Evolutionary conservation across 192 early-diverging fungal genomes (phyloP), one percentile per base, ranked within the genome.

Genomic region (Tieghemiomyces parasiticus): DNA sequence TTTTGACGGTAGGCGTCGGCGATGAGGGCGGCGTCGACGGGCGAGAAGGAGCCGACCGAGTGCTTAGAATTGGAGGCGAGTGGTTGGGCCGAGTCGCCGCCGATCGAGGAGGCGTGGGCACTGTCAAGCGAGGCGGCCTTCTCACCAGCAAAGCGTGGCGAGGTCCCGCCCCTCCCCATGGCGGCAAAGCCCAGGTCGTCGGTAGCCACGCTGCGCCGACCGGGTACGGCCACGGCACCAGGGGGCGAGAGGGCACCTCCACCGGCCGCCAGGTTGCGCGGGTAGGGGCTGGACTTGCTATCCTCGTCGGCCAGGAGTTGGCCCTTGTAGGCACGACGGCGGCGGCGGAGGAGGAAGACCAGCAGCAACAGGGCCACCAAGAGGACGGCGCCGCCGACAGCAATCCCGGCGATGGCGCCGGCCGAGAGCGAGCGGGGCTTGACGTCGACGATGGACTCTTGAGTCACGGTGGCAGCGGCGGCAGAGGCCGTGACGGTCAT

Each of bases 1-100:
- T 69, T 70, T 46, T 71, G 67, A 31, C 73, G 73, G 67, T 69
- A 71, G 35, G 64, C 68, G 45, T 74, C 73, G 25, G 69, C 73
- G 35, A 74, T 74, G 32, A 71, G 66, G 9, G 67, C 62, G 19
- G 73, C 73, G 29, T 74, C 69, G 56, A 71, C 67, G 0, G 55
- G 34, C 9, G 34, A 38, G 26, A 58, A 58, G 19, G 55, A 38
- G 67, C 62, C 53, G 63, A 70, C 44, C 65, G 64, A 30, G 62
- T 65, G 25, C 61, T 66, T 29, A 63, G 64, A 3, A 64, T 46
- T 46, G 50, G 38, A 10, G 56, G 48, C 46, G 49, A 52, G 12
- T 53, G 53, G 44, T 34, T 38, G 19, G 48, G 3, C 55, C 4
- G 28, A 50, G 32, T 54, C 32, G 31, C 34, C 3, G 50, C 65